Conservation (phyloP, 2,329 filamentous ascomycete genomes). For the Chrysosporium keratinophilum region DNA sequence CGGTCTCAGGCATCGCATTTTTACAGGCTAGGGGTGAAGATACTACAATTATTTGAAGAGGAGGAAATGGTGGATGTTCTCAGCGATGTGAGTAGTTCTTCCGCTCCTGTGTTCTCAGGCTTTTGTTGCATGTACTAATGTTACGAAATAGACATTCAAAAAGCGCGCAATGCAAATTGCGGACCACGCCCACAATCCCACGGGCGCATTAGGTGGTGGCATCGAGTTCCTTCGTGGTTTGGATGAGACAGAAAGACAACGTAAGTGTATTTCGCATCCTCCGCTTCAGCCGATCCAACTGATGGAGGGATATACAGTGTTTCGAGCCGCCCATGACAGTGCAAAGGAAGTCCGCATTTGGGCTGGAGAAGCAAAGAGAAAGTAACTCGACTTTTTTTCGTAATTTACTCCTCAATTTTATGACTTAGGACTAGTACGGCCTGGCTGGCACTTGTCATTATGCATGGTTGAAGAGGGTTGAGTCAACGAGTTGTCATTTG, state of each 20-base stretch:
- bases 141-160: conserved; percentile 58
- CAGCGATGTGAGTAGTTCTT: conserved; percentile 35
- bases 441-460: too few relatives aligned
- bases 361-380: conserved; percentile 52
- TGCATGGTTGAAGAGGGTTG: too few relatives aligned
- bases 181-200: conserved; percentile 77
- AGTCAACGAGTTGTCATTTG: too few relatives aligned
- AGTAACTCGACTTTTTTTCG: conserved; percentile 18
- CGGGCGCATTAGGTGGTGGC: conserved; percentile 54
- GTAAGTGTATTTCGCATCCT: conserved; percentile 31
- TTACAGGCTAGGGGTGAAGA: conserved; percentile 72
- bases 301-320: conserved; percentile 40
- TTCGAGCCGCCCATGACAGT: conserved; percentile 63
- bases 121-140: background rate
- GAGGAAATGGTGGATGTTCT: conserved; percentile 66
- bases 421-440: too few relatives aligned
- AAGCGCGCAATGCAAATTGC: conserved; percentile 70
- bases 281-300: conserved; percentile 5
- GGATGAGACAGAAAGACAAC: conserved; percentile 75
- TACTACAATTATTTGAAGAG: conserved; percentile 86
- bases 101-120: background rate
- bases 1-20: conserved; percentile 77
- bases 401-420: background rate
- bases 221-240: conserved; percentile 78
- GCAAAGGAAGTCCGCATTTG: conserved; percentile 60